These are phyloP conservation scores for Beauveria caledonica DNA, from an alignment of 2,329 filamentous ascomycete genomes.

Conservation along the genomic window DNA sequence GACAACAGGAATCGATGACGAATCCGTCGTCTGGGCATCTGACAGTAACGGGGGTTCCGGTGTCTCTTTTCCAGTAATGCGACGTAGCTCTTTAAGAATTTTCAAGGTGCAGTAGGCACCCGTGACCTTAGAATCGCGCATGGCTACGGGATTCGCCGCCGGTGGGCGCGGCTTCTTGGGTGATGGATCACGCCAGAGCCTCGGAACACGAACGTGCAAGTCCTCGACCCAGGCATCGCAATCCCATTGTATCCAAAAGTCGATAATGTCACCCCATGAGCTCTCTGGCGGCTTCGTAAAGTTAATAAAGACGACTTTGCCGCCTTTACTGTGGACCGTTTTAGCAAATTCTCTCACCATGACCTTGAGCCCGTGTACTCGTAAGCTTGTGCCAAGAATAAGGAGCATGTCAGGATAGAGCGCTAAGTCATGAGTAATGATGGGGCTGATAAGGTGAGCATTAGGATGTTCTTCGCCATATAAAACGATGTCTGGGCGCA, in stretches of 20 bases:
- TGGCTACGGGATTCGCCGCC: slow-evolving; percentile 31
- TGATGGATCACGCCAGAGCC: slow-evolving; percentile 49
- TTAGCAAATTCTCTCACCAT: slow-evolving; percentile 66
- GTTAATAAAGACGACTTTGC: slow-evolving; percentile 66
- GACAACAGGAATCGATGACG: slow-evolving; percentile 5
- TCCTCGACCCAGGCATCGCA: slow-evolving; percentile 66
- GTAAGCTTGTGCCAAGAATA: slow-evolving; percentile 62
- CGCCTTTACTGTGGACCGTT: slow-evolving; percentile 58
- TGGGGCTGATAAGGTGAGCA: slow-evolving; percentile 57
- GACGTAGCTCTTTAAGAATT: slow-evolving; percentile 31
- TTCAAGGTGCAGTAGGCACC: slow-evolving; percentile 37
- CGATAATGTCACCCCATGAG: slow-evolving; percentile 63
- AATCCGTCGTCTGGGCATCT: slow-evolving; percentile 7
- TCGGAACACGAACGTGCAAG: slow-evolving; percentile 48
- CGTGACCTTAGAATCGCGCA: slow-evolving; percentile 38
- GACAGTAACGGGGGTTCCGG: neutral
- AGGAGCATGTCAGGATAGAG: slow-evolving; percentile 59
- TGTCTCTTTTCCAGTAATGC: slow-evolving; percentile 23
- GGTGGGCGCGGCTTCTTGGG: slow-evolving; percentile 28
- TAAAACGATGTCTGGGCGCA: slow-evolving; percentile 64
- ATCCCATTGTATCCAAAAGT: slow-evolving; percentile 69
- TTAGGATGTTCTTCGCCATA: slow-evolving; percentile 68
- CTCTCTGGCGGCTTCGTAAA: slow-evolving; percentile 64
- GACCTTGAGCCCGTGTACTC: slow-evolving; percentile 63
- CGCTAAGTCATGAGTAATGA: slow-evolving; percentile 59